Conservation (phyloP, 108 stramenopile genomes). For the Parietichytrium sp. region DNA sequence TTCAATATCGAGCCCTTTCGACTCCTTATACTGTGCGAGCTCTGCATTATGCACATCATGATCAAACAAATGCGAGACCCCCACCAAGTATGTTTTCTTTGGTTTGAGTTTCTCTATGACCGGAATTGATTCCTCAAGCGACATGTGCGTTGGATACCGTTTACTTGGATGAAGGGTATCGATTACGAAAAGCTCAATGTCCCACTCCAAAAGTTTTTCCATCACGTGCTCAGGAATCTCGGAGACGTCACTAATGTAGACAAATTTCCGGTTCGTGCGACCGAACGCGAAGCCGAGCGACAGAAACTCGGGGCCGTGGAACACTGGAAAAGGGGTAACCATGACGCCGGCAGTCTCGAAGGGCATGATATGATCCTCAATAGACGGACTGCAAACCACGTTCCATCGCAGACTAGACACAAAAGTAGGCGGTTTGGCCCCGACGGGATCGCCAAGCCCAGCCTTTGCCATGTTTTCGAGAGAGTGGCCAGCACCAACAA, state of each 20-base stretch:
- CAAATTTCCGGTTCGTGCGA: neutral
- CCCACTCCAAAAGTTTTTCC: neutral
- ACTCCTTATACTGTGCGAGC: neutral
- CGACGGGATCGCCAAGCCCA: neutral
- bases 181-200: conserved; percentile 1
- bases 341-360: neutral
- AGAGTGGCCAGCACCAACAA: neutral
- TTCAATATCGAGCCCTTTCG: neutral
- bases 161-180: neutral
- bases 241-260: conserved; percentile 37
- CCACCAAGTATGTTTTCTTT: neutral
- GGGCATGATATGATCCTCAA: neutral
- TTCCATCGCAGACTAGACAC: neutral
- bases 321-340: neutral
- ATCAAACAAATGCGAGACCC: conserved; percentile 23
- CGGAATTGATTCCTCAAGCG: neutral
- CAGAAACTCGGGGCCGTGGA: neutral
- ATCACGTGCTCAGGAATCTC: neutral
- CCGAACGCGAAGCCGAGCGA: conserved; percentile 19
- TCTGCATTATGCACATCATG: neutral
- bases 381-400: neutral
- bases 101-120: neutral
- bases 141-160: neutral
- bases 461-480: too few relatives aligned
- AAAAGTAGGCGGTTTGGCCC: neutral